Evolutionary conservation across 2,329 filamentous ascomycete genomes (phyloP).

Genomic region (Colletotrichum ledebouriae): DNA sequence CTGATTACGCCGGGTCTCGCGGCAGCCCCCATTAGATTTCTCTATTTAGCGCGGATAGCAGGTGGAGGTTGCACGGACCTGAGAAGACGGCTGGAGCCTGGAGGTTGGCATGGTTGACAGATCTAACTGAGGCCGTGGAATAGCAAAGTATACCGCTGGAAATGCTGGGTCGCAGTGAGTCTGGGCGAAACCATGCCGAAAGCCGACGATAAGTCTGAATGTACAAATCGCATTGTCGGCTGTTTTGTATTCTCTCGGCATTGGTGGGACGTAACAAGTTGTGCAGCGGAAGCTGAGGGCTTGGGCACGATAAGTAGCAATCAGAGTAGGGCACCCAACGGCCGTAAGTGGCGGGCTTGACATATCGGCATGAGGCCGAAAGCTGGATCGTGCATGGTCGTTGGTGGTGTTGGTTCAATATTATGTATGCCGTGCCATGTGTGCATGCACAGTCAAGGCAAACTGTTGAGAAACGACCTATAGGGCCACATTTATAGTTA

Average conservation of each 20-base stretch:
- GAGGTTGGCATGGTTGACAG: neutral
- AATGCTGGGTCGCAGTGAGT: neutral
- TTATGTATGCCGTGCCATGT: neutral
- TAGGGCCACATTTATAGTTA: no score
- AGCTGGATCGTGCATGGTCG: conserved; percentile 15
- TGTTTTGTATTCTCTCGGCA: neutral
- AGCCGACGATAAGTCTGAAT: conserved; percentile 2
- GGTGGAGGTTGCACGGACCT: neutral
- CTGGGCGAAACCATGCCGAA: conserved; percentile 6
- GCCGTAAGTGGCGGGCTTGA: conserved; percentile 18
- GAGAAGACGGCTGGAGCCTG: neutral
- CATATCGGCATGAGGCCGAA: conserved; percentile 4
- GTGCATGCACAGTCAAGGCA: no score
- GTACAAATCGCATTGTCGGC: neutral
- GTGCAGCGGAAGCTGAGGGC: neutral
- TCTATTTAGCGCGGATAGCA: conserved; percentile 26
- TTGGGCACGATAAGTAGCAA: neutral
- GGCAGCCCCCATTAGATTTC: conserved; percentile 30
- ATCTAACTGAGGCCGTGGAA: neutral
- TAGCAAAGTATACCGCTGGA: neutral
- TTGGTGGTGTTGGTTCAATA: neutral
- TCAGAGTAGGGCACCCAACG: conserved; percentile 16
- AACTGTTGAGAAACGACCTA: no score
- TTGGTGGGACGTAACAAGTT: neutral
- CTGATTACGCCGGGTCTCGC: conserved; percentile 20